Conservation (phyloP, 129 eudicot genomes). For the Tagetes patula region DNA sequence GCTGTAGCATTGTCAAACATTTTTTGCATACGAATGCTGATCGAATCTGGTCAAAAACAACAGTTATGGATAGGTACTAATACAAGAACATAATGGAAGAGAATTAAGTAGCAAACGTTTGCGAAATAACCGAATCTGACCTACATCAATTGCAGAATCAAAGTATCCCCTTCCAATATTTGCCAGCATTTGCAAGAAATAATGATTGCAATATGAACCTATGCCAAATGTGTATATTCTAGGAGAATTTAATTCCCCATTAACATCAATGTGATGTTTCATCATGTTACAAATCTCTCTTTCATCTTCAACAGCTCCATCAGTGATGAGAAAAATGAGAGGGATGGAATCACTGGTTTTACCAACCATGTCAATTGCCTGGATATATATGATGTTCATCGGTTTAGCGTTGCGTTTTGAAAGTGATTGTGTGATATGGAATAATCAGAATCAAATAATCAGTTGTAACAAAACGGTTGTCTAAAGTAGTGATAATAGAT, state of each 20-base stretch:
- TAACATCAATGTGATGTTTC: slow-evolving; percentile 34
- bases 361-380: slow-evolving; percentile 75
- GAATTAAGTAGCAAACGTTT: not conserved
- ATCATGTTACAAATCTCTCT: slow-evolving; percentile 63
- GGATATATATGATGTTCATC: slow-evolving; percentile 26
- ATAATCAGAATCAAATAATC: not conserved
- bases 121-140: slow-evolving; percentile 42
- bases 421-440: not conserved
- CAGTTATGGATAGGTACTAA: not conserved
- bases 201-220: slow-evolving; percentile 90
- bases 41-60: slow-evolving; percentile 50
- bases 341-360: slow-evolving; percentile 49
- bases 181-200: slow-evolving; percentile 86
- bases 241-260: slow-evolving; percentile 44
- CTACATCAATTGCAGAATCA: slow-evolving; percentile 72
- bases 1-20: slow-evolving; percentile 53
- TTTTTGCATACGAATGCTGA: slow-evolving; percentile 57
- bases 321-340: slow-evolving; percentile 70
- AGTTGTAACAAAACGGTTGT: not conserved
- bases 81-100: not conserved
- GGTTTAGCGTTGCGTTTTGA: not conserved
- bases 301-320: slow-evolving; percentile 88
- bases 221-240: slow-evolving; percentile 91
- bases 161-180: slow-evolving; percentile 77
- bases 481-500: not conserved